Conservation (phyloP, 768 basidiomycete genomes). For the Xanthoconium stramineum region DNA sequence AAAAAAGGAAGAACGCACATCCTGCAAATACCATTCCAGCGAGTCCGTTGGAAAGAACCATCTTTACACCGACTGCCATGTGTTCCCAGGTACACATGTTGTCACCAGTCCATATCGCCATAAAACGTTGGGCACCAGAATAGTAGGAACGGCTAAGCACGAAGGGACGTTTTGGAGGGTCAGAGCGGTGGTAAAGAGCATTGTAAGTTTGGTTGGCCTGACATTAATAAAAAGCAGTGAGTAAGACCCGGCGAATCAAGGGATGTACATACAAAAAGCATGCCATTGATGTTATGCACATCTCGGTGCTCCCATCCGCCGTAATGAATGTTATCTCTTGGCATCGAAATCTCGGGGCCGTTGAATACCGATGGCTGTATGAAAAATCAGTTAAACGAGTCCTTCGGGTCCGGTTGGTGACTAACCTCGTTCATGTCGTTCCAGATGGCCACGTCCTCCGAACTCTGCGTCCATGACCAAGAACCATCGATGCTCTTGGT, state of each 20-base stretch:
- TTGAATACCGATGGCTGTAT: constrained; percentile 95
- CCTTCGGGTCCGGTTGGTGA: background rate
- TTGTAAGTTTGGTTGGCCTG: constrained; percentile 84
- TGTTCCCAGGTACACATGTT: constrained; percentile 98
- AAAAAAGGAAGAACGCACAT: constrained; percentile 49
- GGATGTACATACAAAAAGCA: constrained; percentile 69
- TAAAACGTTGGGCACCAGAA: constrained; percentile 92
- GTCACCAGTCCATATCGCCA: constrained; percentile 99
- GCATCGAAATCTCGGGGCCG: constrained; percentile 91
- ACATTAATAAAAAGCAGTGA: background rate
- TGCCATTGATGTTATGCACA: constrained; percentile 95
- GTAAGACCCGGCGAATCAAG: background rate
- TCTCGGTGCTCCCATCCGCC: constrained; percentile 99
- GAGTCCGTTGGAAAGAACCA: constrained; percentile 85
- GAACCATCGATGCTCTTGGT: constrained; percentile 45
- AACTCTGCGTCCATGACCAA: constrained; percentile 81
- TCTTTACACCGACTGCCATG: constrained; percentile 89
- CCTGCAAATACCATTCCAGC: constrained; percentile 91
- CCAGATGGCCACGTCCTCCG: constrained; percentile 88
- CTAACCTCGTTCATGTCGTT: constrained; percentile 99
- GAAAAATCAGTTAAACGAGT: constrained; percentile 6
- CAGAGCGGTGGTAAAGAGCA: constrained; percentile 72
- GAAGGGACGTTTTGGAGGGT: constrained; percentile 82
- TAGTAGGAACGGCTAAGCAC: constrained; percentile 95
- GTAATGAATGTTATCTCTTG: constrained; percentile 74